Base-by-base conservation (phyloP, 805 yeast genomes). In the Wickerhamomyces canadensis region DNA sequence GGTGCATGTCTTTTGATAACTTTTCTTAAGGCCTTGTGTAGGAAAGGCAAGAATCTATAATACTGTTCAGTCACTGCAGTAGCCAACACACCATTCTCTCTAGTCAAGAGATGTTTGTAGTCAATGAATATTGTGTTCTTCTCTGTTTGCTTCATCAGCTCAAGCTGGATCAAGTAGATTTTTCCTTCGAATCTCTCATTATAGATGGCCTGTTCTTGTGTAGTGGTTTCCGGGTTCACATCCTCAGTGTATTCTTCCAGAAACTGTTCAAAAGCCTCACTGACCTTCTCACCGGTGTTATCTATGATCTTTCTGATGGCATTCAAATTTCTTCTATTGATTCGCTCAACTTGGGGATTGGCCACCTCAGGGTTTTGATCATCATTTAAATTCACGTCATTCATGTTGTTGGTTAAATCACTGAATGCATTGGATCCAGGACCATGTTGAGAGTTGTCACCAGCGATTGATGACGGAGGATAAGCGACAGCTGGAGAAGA, bases 261-360 rank as follows among this genome's bases (percentile, higher is more conserved):
- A 54, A 91, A 91, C 46, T 72, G 76, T 58, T 89, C 96, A 58
- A 93, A 91, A 13, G 89, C 79, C 59, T 87, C 96, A 31, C 91
- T 76, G 14, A 93, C 97, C 49, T 86, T 86, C 57, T 89, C 97
- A 41, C 96, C 97, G 4, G 96, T 87, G 33, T 78, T 77, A 64
- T 93, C 98, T 19, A 76, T 76, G 19, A 93, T 96, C 55, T 84
- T 86, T 19, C 94, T 88, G 37, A 91, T 85, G 19, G 78, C 78
- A 41, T 75, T 68, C 41, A 80, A 65, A 42, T 76, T 74, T 52
- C 81, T 72, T 63, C 83, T 71, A 51, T 72, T 63, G 42, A 68
- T 54, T 22, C 63, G 48, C 18, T 60, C 58, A 1, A 52, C 40
- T 17, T 16, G 45, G 4, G 27, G 40, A 25, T 47, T 48, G 5